Base-by-base conservation (phyloP, 2,329 filamentous ascomycete species). In the Elsinoe necatrix region DNA sequence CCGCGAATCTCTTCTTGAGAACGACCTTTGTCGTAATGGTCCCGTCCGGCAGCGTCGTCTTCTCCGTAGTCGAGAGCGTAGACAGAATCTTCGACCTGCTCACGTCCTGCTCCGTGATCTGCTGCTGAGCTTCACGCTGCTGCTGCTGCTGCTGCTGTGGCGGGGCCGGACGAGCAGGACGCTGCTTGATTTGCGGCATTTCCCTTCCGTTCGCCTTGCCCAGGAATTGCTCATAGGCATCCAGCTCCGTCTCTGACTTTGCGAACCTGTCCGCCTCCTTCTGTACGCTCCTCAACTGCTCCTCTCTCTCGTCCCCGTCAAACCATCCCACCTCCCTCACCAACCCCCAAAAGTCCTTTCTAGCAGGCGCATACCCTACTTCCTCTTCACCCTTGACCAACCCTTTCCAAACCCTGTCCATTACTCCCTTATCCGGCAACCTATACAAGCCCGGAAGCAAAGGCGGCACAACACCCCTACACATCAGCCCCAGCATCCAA, bases 1-100 rank as follows among this genome's bases (percentile, higher is more conserved):
- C 80, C 1, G 77, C 71, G 62, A 82, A 85, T 2, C 78, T 73
- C 63, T 78, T 80, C 60, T 80, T 84, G 14, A 81, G 68, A 8
- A 81, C 70, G 1, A 77, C 75, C 61, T 78, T 82, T 0, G 78
- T 83, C 7, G 78, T 77, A 1, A 82, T 69, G 0, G 77, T 79
- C 11, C 82, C 82, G 64, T 84, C 81, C 0, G 79, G 72, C 1
- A 77, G 69, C 1, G 75, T 76, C 3, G 72, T 76, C 2, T 78
- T 77, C 60, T 81, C 75, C 1, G 80, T 83, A 0, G 75, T 81
- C 0, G 78, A 82, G 41, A 80, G 68, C 1, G 79, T 81, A 0
- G 80, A 81, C 1, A 84, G 66, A 1, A 84, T 65, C 41, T 63
- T 57, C 4, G 51, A 41, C 52, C 55, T 58, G 16, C 48, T 54